These are phyloP conservation scores for Beauveria scarabaeidicola DNA, from an alignment of 2,329 filamentous ascomycete genomes.

Conservation along the genomic window DNA sequence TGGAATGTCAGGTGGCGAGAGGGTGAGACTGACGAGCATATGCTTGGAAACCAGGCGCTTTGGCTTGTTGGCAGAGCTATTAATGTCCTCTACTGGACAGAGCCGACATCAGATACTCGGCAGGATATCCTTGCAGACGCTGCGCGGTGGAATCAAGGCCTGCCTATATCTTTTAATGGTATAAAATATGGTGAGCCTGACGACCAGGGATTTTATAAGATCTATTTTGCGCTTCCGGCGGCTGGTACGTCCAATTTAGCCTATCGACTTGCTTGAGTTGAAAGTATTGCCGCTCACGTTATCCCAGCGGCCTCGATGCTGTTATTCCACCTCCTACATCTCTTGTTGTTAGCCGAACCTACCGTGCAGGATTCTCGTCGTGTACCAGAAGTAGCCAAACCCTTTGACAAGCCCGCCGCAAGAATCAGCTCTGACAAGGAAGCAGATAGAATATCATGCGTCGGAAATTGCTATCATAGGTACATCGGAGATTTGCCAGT, in stretches of 20 bases:
- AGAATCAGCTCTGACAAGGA: not conserved
- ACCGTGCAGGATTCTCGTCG: not conserved
- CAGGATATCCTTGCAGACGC: not conserved
- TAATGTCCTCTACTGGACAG: not conserved
- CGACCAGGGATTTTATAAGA: not conserved
- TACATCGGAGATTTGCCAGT: not conserved
- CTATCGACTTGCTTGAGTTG: not conserved
- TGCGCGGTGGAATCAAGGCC: not conserved
- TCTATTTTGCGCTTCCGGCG: slow-evolving; percentile 3
- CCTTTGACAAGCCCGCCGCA: too few relatives aligned
- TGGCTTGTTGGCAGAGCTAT: slow-evolving; percentile 7
- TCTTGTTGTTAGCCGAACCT: slow-evolving; percentile 3
- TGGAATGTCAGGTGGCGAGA: slow-evolving; percentile 7
- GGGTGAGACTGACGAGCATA: not conserved
- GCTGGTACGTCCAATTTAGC: not conserved
- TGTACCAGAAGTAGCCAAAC: not conserved
- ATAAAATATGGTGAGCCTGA: not conserved
- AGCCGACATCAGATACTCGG: not conserved
- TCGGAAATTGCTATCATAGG: slow-evolving; percentile 1
- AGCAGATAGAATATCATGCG: slow-evolving; percentile 6
- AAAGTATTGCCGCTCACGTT: too few relatives aligned
- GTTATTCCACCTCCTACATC: slow-evolving; percentile 1
- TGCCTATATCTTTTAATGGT: not conserved
- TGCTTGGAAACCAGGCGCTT: not conserved
- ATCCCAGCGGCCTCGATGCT: slow-evolving; percentile 7